Base-by-base conservation (phyloP, 2,329 filamentous ascomycete genomes). In the Arachnopeziza araneosa region DNA sequence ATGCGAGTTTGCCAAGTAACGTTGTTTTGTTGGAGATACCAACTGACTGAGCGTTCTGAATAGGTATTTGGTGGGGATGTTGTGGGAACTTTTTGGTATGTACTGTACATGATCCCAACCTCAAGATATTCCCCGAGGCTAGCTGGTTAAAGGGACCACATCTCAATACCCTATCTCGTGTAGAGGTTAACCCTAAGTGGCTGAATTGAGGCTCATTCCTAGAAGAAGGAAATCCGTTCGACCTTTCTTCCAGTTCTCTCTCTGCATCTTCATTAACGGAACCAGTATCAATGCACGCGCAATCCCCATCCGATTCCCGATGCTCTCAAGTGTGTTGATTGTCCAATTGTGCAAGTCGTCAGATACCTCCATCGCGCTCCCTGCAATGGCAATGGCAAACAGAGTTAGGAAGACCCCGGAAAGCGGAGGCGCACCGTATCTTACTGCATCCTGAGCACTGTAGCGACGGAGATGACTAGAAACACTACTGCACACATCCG, bases 401-500 rank as follows among this genome's bases (percentile, higher is more conserved):
- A 71, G 36, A 12, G 63, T 55, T 17, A 68, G 21, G 53, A 44
- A 44, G 36, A 14, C 10, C 36, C 36, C 63, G 9, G 60, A 63
- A 44, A 69, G 63, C 5, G 52, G 60, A 19, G 63, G 59, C 2
- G 57, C 36, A 4, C 55, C 49, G n/a, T 50, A 55, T 19, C 54
- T 19, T 21, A 30, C 24, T 9, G 52, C 49, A 19, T 56, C 30
- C 22, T 54, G 5, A 1, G 52, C 51, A 9, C 24, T 60, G 24
- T 60, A 52, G 8, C 57, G 52, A 36, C 26, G 55, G 50, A 67
- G 61, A 44, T 63, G 61, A 36, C 52, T 59, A 22, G 63, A 61
- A 30, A 68, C 60, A 23, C 65, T 64, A 26, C 48, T 59, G 56
- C 67, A 69, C 22, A 68, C 66, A 24, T 70, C 65, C 14, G 54